These are phyloP conservation scores for Rubia peregrina DNA, from an alignment of 305 asterid species.

Conservation along the genomic window DNA sequence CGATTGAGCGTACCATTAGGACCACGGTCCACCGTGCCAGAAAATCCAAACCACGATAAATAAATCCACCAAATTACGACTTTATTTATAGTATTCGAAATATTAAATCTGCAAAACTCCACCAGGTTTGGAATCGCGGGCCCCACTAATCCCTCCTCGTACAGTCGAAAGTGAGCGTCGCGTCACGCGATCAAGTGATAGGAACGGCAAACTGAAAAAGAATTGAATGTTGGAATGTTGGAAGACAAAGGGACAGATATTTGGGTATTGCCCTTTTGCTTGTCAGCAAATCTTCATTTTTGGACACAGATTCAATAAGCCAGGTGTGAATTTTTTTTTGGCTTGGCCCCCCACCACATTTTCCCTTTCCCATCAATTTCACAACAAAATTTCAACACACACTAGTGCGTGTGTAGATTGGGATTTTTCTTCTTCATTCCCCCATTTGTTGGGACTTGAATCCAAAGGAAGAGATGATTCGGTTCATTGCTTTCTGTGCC, in stretches of 20 bases:
- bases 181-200: conserved; percentile 9
- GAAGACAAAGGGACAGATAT: background rate
- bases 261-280: background rate
- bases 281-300: conserved; percentile 17
- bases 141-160: background rate
- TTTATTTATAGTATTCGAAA: background rate
- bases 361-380: background rate
- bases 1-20: background rate
- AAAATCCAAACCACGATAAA: conserved; percentile 10
- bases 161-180: background rate
- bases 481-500: no score
- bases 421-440: background rate
- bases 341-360: background rate
- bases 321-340: background rate
- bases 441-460: background rate
- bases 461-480: no score
- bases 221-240: conserved; percentile 17
- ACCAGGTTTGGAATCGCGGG: conserved; percentile 15
- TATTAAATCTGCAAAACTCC: background rate
- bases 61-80: background rate
- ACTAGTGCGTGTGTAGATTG: conserved; percentile 4
- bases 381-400: background rate
- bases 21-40: conserved; percentile 5
- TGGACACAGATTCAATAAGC: background rate
- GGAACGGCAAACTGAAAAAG: conserved; percentile 7